These are phyloP conservation scores for Aureobasidium lini DNA, from an alignment of 2,329 filamentous ascomycete genomes.

Conservation along the genomic window DNA sequence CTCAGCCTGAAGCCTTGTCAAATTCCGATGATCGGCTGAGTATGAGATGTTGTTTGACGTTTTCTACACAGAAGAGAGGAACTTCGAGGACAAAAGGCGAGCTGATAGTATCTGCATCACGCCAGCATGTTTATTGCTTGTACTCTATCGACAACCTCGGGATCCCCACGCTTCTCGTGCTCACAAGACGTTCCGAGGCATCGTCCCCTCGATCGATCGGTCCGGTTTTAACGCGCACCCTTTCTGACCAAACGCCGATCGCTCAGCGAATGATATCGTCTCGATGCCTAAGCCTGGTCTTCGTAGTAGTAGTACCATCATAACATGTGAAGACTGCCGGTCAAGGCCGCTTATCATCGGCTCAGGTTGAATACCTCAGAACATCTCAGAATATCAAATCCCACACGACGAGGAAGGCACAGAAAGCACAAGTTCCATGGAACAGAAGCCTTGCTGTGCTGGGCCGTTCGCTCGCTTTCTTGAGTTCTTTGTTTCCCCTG, in stretches of 20 bases:
- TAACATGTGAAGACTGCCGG: neutral
- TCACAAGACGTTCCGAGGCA: neutral
- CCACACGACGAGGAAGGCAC: slow-evolving; percentile 40
- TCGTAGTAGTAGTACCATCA: too few species aligned
- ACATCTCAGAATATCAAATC: slow-evolving; percentile 38
- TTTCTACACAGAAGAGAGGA: neutral
- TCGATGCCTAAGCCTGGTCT: neutral
- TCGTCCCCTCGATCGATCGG: neutral
- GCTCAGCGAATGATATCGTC: neutral
- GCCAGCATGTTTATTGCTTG: neutral
- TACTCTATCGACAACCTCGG: slow-evolving; percentile 4
- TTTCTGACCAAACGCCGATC: slow-evolving; percentile 3
- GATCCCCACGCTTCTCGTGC: slow-evolving; percentile 1
- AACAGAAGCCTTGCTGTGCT: slow-evolving; percentile 45
- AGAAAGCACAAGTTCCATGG: slow-evolving; percentile 39
- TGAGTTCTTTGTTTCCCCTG: slow-evolving; percentile 83
- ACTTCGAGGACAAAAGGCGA: neutral
- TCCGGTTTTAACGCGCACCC: neutral
- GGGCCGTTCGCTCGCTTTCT: slow-evolving; percentile 59
- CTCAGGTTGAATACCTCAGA: neutral
- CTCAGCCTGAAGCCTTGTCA: neutral
- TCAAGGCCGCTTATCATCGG: neutral
- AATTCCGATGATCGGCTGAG: neutral
- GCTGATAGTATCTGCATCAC: neutral
- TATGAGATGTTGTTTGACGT: neutral